Base-by-base conservation (phyloP, 2,329 filamentous ascomycete species). In the Lecanicillium sp. region DNA sequence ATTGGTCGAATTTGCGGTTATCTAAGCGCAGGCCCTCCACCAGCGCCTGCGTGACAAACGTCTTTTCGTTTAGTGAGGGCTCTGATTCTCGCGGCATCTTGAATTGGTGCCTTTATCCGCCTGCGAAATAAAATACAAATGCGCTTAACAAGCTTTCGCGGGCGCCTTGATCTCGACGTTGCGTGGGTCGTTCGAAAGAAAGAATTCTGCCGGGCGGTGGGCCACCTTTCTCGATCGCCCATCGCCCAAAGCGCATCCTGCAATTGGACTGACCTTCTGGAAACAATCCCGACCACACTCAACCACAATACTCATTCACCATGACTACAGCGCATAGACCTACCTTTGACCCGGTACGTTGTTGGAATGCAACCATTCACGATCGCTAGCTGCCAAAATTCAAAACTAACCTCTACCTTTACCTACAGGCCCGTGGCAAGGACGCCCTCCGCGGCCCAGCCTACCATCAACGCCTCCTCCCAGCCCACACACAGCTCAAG, bases 401-500 rank as follows among this genome's bases (percentile, higher is more conserved):
- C 29, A 17, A 19, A 22, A 6, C 20, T 37, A 37, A 41, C 22
- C 4, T 10, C 18, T 17, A 12, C 17, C 19, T n/a, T 28, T 15
- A 27, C 45, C 14, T 33, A 40, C 47, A 88, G 84, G 89, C 90
- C 30, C 80, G 83, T 58, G 92, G 92, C 59, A 96, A 96, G 72
- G 92, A 98, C 65, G 87, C 89, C 54, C 83, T 88, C 44, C 84
- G 88, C 54, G 92, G 92, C 34, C 86, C 87, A 36, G 90, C 88
- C 52, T 97, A 96, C 69, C 92, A 98, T 60, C 90, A 97, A 64
- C 84, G 92, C 52, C 83, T 97, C 13, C 81, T 96, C 12, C 90
- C 92, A 25, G 92, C 92, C 22, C 84, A 98, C 62, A 97, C 87
- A 11, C 81, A 87, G 47, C 81, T 98, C 57, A 98, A 98, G 67